Conservation (phyloP, 2,329 filamentous ascomycete genomes). For the Ophiosphaerella korrae region DNA sequence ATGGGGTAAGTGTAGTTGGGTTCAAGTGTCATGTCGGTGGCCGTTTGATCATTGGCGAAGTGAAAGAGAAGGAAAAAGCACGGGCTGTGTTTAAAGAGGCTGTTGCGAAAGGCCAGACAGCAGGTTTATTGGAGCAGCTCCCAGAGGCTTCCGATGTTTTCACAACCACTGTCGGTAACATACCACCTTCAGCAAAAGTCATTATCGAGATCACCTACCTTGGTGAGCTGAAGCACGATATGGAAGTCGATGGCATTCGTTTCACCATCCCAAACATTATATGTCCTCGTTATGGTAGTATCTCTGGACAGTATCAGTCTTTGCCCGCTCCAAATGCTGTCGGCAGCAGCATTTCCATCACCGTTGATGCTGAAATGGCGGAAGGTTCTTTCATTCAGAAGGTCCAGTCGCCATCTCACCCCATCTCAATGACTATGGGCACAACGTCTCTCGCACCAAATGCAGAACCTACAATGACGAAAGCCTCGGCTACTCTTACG, state of each 20-base stretch:
- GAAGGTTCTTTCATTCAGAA: constrained; percentile 62
- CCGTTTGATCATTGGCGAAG: constrained; percentile 65
- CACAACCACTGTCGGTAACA: constrained; percentile 69
- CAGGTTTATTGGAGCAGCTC: constrained; percentile 69
- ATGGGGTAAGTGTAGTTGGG: constrained; percentile 71
- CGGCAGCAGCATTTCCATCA: constrained; percentile 57
- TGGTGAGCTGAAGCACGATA: constrained; percentile 74
- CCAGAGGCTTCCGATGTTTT: constrained; percentile 68
- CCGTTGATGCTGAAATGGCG: constrained; percentile 65
- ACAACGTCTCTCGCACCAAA: constrained; percentile 56
- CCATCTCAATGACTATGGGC: constrained; percentile 68
- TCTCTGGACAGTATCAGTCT: constrained; percentile 45
- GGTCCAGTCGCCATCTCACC: constrained; percentile 70
- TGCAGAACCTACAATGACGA: constrained; percentile 59
- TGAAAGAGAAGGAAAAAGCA: constrained; percentile 69
- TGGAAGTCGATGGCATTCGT: constrained; percentile 68
- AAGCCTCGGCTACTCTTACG: constrained; percentile 66
- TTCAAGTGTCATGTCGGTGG: constrained; percentile 69
- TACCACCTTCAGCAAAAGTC: constrained; percentile 63
- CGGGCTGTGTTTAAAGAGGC: constrained; percentile 65
- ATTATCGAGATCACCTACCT: constrained; percentile 69
- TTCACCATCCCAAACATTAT: constrained; percentile 72
- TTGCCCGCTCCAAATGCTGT: constrained; percentile 10
- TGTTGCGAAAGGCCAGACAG: constrained; percentile 62
- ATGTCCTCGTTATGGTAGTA: constrained; percentile 67